A percentile compares a stretch with the other conserved stretches of the same genome.
phyloP scores from a whole-genome alignment of 805 yeast genomes.

The Metschnikowia reukaufii region DNA sequence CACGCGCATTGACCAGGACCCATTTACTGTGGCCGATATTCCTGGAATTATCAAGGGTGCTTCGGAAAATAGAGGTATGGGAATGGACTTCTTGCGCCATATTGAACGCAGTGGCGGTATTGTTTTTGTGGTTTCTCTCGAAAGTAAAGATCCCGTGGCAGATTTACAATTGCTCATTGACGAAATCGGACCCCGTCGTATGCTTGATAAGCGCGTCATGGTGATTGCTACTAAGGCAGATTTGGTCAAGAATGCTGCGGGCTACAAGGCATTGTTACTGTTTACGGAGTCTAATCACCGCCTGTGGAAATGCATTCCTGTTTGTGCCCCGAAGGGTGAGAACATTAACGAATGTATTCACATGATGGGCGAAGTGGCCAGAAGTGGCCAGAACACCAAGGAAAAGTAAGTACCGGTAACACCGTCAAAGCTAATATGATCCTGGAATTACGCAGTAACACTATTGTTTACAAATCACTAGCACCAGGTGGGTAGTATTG shows the following conservation, averaged over 20 bases:
- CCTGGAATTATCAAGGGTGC: slow-evolving; percentile 96
- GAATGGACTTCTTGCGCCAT: slow-evolving; percentile 87
- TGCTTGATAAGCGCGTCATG: slow-evolving; percentile 60
- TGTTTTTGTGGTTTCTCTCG: slow-evolving; percentile 82
- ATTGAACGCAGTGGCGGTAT: slow-evolving; percentile 89
- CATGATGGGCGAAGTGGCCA: slow-evolving; percentile 63
- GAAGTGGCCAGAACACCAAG: neutral
- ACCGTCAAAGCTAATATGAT: too few species aligned
- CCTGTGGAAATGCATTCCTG: slow-evolving; percentile 74
- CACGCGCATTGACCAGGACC: slow-evolving; percentile 58
- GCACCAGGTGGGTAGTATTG: too few species aligned
- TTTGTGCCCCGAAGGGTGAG: slow-evolving; percentile 74
- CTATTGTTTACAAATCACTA: too few species aligned
- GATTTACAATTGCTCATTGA: slow-evolving; percentile 63
- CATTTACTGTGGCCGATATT: slow-evolving; percentile 94
- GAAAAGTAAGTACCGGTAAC: neutral
- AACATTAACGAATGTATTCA: slow-evolving; percentile 69
- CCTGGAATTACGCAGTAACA: too few species aligned
- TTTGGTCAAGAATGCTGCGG: slow-evolving; percentile 51
- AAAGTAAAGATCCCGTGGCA: slow-evolving; percentile 58
- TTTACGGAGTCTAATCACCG: slow-evolving; percentile 37
- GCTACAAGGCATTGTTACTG: slow-evolving; percentile 45
- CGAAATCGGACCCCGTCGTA: slow-evolving; percentile 70
- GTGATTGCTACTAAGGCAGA: slow-evolving; percentile 97
- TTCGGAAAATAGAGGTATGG: slow-evolving; percentile 82